A percentile compares a stretch with the other conserved stretches of the same genome.
These are phyloP conservation scores for Blakeslea trispora DNA, from an alignment of 371 early-diverging fungal species.

Conservation along the genomic window DNA sequence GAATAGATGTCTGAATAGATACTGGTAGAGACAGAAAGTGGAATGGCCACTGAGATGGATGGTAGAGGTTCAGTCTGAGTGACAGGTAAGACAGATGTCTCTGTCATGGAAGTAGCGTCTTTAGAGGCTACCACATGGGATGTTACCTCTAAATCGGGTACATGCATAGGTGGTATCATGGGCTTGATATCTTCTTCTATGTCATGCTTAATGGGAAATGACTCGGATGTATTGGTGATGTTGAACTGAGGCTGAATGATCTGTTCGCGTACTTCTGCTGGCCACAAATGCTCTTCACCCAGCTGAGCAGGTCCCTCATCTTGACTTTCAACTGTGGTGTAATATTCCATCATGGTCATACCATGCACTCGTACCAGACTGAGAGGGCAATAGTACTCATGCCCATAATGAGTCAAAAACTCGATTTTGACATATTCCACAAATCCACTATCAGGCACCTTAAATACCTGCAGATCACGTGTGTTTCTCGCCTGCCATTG, in stretches of 20 bases:
- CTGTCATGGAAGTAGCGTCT: not conserved
- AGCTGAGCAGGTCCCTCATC: slow-evolving; percentile 31
- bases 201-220: slow-evolving; percentile 19
- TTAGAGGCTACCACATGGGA: not conserved
- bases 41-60: no score
- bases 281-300: slow-evolving; percentile 41
- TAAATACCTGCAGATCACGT: slow-evolving; percentile 82
- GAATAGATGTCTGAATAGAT: no score
- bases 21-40: no score
- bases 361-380: slow-evolving; percentile 89
- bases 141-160: not conserved
- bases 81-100: not conserved
- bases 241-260: slow-evolving; percentile 37
- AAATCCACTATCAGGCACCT: slow-evolving; percentile 71
- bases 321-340: slow-evolving; percentile 64
- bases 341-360: slow-evolving; percentile 89
- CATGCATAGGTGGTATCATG: slow-evolving; percentile 18
- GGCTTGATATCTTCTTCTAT: slow-evolving; percentile 10
- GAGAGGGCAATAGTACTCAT: slow-evolving; percentile 93
- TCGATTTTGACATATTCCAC: slow-evolving; percentile 88
- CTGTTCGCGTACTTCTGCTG: slow-evolving; percentile 41
- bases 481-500: slow-evolving; percentile 83
- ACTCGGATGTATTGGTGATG: slow-evolving; percentile 28
- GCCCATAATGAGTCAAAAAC: slow-evolving; percentile 87
- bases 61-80: not conserved